phyloP scores from a whole-genome alignment of 2,329 filamentous ascomycete genomes.

The Gliomastix tumulicola region DNA sequence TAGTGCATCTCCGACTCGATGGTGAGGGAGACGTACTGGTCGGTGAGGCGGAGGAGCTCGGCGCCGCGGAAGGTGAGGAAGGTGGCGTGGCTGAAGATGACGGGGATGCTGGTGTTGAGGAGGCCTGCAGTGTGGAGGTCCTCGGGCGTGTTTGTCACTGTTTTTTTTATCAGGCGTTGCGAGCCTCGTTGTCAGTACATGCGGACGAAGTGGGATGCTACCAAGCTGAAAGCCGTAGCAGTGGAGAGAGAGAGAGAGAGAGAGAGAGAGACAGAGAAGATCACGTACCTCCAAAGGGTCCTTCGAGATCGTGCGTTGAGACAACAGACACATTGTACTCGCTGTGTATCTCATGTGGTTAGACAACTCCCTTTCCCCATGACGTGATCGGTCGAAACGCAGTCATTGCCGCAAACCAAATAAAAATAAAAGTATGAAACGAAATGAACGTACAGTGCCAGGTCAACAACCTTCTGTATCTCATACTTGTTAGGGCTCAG shows the following conservation, averaged over 20 bases:
- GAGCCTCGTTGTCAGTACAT: too few species aligned
- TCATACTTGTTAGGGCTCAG: conserved; percentile 15
- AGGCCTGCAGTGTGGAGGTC: conserved; percentile 25
- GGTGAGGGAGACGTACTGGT: conserved; percentile 49
- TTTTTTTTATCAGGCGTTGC: too few species aligned
- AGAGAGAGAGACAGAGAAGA: too few species aligned
- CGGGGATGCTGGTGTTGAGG: conserved; percentile 35
- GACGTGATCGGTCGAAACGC: too few species aligned
- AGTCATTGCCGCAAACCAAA: too few species aligned
- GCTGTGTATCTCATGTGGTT: too few species aligned
- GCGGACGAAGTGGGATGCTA: too few species aligned
- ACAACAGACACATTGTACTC: conserved; percentile 33
- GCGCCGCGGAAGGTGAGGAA: conserved; percentile 32
- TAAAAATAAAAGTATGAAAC: too few species aligned
- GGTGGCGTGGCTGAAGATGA: conserved; percentile 45
- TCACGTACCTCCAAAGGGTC: conserved; percentile 22
- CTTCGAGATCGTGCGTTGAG: conserved; percentile 35
- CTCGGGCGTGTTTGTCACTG: conserved; percentile 28
- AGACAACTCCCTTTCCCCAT: too few species aligned
- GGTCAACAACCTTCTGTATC: conserved; percentile 18
- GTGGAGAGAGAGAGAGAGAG: too few species aligned
- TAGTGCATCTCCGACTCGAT: conserved; percentile 54
- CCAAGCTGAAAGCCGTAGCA: too few species aligned
- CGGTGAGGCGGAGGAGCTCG: conserved; percentile 33
- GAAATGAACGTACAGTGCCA: too few species aligned